These are phyloP conservation scores for Olyra latifolia DNA, from an alignment of 176 grass and related monocot genomes.

Conservation along the genomic window DNA sequence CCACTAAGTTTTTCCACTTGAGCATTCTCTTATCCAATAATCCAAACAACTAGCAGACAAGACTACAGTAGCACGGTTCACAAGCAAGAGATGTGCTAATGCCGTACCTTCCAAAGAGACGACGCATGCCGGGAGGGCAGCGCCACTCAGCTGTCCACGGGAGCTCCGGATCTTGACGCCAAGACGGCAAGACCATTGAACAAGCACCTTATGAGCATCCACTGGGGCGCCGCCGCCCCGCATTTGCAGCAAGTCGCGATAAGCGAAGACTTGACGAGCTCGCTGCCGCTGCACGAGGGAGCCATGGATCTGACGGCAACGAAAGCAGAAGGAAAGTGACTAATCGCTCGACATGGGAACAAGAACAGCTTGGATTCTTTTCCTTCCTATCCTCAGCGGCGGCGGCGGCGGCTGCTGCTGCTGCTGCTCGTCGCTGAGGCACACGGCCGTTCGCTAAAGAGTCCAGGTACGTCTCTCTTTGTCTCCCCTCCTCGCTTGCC, in stretches of 20 bases:
- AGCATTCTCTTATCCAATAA: background rate
- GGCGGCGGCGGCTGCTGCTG: too few species aligned
- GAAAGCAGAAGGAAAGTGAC: background rate
- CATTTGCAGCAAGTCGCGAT: background rate
- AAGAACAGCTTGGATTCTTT: background rate
- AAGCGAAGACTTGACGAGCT: background rate
- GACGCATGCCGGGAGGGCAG: background rate
- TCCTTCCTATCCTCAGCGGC: background rate
- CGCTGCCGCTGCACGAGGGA: background rate
- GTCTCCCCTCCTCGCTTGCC: background rate
- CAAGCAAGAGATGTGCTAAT: background rate
- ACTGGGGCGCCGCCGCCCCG: background rate
- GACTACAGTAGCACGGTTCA: background rate
- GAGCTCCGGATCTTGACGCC: background rate
- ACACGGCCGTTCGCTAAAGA: background rate
- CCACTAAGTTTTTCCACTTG: background rate
- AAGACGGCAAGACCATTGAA: background rate
- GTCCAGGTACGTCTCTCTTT: background rate
- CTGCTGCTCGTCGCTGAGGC: constrained; percentile 10
- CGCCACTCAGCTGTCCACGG: background rate
- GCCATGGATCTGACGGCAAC: background rate
- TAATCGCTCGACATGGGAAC: background rate
- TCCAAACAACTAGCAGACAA: background rate
- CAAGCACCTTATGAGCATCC: background rate
- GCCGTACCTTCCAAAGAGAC: background rate